Base-by-base conservation (phyloP, 257 asterid species). In the Solanum virginianum region DNA sequence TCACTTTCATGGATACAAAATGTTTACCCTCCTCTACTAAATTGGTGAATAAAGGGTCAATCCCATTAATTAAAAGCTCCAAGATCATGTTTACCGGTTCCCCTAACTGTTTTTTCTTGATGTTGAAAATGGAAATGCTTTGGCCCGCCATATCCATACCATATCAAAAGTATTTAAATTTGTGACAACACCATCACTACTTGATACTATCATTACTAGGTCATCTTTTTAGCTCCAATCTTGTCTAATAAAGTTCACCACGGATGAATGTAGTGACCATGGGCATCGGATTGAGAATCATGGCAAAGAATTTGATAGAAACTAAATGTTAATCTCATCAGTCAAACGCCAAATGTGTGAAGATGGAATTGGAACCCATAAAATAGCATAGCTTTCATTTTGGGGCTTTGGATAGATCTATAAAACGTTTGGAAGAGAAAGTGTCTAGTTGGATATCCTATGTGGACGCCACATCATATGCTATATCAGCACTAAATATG, bases 101-200 rank as follows among this genome's bases (percentile, higher is more conserved):
- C 95, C 94, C 91, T 9, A 93, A 91, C 87, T 91, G 92, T 45
- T 54, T 84, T 85, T 92, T 85, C 92, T 91, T 82, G 90, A 84
- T 68, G 26, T 49, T 32, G 98, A 92, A 88, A 92, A 94, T 53
- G 97, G 98, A 86, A 89, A 91, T 47, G 98, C 94, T 79, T 89
- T 89, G 56, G 90, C 84, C 11, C 97, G 97, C 97, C 97, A 93
- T 1, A 94, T 86, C 94, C 92, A 93, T 55, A 92, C 87, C 95
- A 93, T 91, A 84, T 95, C 95, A 86, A 90, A 80, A 12, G 98
- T 94, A 86, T 93, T 89, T 14, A 71, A 41, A 86, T 94, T 93
- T 14, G 93, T 68, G 29, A 95, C 86, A 75, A 41, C 60, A 57
- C 98, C 94, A 18, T 89, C 57, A 39, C 84, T 87, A 75, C 88